These are phyloP conservation scores for Scleroderma bovista DNA, from an alignment of 768 basidiomycete genomes.

Conservation along the genomic window DNA sequence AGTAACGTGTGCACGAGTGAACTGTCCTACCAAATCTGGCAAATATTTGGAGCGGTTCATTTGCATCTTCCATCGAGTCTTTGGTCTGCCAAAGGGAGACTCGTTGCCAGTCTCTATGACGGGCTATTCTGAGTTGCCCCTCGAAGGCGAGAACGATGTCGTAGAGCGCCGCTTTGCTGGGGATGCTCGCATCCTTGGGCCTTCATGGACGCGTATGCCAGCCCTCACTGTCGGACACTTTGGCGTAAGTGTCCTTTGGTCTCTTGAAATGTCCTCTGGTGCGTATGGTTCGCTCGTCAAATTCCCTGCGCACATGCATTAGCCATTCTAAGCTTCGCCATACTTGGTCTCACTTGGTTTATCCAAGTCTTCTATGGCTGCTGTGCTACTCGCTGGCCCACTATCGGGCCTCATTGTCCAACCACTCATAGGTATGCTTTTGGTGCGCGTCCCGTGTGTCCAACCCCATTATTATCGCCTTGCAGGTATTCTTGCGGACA, in stretches of 20 bases:
- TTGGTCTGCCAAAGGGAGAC: no score
- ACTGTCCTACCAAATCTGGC: no score
- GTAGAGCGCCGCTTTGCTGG: no score
- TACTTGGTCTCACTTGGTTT: slow-evolving; percentile 87
- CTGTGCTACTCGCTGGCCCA: slow-evolving; percentile 91
- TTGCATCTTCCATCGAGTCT: no score
- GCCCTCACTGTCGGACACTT: background rate
- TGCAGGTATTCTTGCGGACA: slow-evolving; percentile 68
- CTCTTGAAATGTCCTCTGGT: background rate
- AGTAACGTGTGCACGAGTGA: no score
- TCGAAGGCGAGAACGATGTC: no score
- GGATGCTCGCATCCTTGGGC: background rate
- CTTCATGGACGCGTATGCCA: background rate
- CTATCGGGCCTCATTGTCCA: slow-evolving; percentile 87
- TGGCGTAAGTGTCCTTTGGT: background rate
- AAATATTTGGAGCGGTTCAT: no score
- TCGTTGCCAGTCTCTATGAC: no score
- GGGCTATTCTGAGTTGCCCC: no score
- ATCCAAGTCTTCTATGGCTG: slow-evolving; percentile 78
- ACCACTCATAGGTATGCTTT: slow-evolving; percentile 66
- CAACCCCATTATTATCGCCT: background rate
- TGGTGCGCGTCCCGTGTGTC: background rate
- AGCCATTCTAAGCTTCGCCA: slow-evolving; percentile 50
- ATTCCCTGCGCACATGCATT: background rate
- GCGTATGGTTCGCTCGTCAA: background rate